Base-by-base conservation (phyloP, 208 protist species). In the Crithidia fasciculata region DNA sequence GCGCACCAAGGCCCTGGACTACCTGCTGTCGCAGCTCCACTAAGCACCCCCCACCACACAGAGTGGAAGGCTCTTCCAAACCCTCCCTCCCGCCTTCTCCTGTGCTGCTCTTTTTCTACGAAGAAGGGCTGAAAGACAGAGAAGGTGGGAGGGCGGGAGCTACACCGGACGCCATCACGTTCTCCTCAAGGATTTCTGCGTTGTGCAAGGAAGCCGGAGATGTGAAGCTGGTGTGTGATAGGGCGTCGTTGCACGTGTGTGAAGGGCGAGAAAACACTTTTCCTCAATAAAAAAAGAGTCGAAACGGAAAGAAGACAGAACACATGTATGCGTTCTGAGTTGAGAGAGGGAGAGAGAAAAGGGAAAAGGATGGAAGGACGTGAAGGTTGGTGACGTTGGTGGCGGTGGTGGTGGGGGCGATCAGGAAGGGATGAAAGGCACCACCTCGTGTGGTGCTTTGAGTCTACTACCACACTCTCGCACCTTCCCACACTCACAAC, bases 1-100 rank as follows among this genome's bases (percentile, higher is more conserved):
- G 81, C 81, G 87, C 81, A 92, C 92, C 36, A 81, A 83, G 66
- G 90, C 90, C 43, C 87, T 97, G 72, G 89, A 93, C 53, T 93
- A 84, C 84, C 85, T 97, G 50, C 87, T 97, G 54, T 79, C 74
- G 15, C 78, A 95, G 55, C 80, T 97, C 62, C 74, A 87, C 73
- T 85, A 82, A 80, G 69, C 69, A 74, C 28, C 47, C 60, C 13
- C 28, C 43, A 57, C 4, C 41, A 4, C 2, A 16, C 4, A 7
- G 4, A 28, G 64, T 13, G 39, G 64, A 41, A 59, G 64, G 40
- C 70, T 43, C 59, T 55, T 69, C 52, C 52, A 50, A 52, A 54
- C 59, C 52, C 53, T 50, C 40, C 4, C 13, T 28, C 28, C 28
- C 53, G 8, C 37, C 8, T n/a, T 45, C 58, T 73, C n/a, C 39